Percentiles rank a stretch among this genome's conserved stretches.
Evolutionary conservation across 2,329 filamentous ascomycete genomes (phyloP).

Genomic region (Fusarium concolor): DNA sequence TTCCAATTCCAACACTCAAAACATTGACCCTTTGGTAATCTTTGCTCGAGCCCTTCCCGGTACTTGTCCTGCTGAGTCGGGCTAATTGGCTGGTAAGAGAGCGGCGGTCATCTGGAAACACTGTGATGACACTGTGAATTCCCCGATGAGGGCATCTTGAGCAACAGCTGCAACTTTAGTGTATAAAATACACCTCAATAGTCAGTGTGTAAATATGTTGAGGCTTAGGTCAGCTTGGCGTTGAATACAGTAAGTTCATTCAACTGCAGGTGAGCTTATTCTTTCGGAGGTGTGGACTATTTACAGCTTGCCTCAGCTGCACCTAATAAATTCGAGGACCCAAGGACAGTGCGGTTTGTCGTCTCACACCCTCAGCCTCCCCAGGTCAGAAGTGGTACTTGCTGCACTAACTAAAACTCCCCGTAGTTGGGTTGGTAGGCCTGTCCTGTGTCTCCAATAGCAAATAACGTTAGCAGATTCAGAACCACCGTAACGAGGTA

Average conservation of each 20-base stretch:
- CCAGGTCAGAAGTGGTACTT: slow-evolving; percentile 12
- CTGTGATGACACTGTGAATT: slow-evolving; percentile 30
- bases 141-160: not conserved
- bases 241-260: slow-evolving; percentile 5
- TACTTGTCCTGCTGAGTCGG: slow-evolving; percentile 4
- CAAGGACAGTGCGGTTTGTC: slow-evolving; percentile 15
- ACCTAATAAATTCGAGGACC: not conserved
- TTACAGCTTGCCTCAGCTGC: slow-evolving; percentile 14
- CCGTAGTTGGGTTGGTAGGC: slow-evolving; percentile 35
- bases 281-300: slow-evolving; percentile 28
- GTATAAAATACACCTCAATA: not conserved
- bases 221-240: slow-evolving; percentile 34
- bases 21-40: slow-evolving; percentile 25
- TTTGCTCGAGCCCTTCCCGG: slow-evolving; percentile 6
- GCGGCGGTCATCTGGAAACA: slow-evolving; percentile 15
- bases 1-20: slow-evolving; percentile 15
- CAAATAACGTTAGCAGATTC: slow-evolving; percentile 3
- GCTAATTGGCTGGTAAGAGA: slow-evolving; percentile 8
- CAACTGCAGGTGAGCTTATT: slow-evolving; percentile 36
- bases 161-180: slow-evolving; percentile 1
- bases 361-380: slow-evolving; percentile 1
- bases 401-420: slow-evolving; percentile 35
- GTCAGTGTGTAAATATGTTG: not conserved
- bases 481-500: slow-evolving; percentile 38
- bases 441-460: slow-evolving; percentile 39